Evolutionary conservation across 768 basidiomycete species (phyloP).

Genomic region (Cystofilobasidium bisporidii): DNA sequence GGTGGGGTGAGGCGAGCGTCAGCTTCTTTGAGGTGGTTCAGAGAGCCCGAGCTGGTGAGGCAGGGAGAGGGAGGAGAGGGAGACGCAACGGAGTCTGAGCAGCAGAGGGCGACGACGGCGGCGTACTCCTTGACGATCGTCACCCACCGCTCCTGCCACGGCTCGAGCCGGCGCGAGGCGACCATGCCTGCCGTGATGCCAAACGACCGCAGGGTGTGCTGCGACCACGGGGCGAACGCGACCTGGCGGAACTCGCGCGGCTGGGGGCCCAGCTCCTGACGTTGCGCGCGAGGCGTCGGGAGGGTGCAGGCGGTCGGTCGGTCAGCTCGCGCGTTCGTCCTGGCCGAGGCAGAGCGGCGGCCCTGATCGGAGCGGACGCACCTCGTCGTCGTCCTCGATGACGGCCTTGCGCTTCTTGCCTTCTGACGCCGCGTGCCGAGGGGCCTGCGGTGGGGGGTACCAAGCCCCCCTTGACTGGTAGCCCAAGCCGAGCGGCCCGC

Average conservation of each 20-base stretch:
- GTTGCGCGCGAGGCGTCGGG: neutral
- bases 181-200: slow-evolving; percentile 5
- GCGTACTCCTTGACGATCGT: slow-evolving; percentile 13
- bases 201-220: neutral
- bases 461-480: neutral
- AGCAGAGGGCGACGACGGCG: slow-evolving; percentile 14
- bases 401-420: neutral
- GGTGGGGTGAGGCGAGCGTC: too few species aligned
- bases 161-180: neutral
- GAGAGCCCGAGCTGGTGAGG: neutral
- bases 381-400: neutral
- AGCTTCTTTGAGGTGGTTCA: neutral
- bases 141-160: slow-evolving; percentile 15
- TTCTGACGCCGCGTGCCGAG: neutral
- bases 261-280: neutral
- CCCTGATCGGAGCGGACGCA: too few species aligned
- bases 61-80: too few species aligned
- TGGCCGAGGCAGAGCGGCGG: too few species aligned
- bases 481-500: neutral
- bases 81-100: slow-evolving; percentile 3
- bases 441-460: neutral
- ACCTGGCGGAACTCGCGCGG: slow-evolving; percentile 9
- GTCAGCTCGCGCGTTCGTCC: neutral
- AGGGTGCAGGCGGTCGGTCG: too few species aligned
- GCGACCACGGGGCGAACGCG: slow-evolving; percentile 16